phyloP scores from a whole-genome alignment of 306 rosid species.

The Quercus wislizeni region DNA sequence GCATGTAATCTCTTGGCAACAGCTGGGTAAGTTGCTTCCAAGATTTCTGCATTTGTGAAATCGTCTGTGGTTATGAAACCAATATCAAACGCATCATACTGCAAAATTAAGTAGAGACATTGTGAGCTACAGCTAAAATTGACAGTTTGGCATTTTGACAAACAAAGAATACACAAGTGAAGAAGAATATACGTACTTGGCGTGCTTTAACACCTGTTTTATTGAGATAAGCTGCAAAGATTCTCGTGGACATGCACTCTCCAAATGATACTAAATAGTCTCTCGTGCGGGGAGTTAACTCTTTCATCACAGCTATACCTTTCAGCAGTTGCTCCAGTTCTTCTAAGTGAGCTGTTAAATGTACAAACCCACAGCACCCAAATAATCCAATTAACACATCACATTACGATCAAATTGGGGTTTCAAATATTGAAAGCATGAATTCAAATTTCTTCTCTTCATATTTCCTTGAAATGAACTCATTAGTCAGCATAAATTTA shows the following conservation, averaged over 20 bases:
- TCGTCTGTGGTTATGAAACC: conserved; percentile 94
- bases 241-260: conserved; percentile 97
- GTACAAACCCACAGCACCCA: not conserved
- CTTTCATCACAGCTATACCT: conserved; percentile 97
- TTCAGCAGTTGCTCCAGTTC: conserved; percentile 89
- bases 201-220: conserved; percentile 65
- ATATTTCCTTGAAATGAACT: no score
- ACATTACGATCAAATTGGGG: not conserved
- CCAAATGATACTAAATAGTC: conserved; percentile 96
- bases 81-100: conserved; percentile 96
- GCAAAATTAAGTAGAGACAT: conserved; percentile 12
- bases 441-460: no score
- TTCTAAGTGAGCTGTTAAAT: conserved; percentile 64
- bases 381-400: not conserved
- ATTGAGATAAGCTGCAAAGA: conserved; percentile 78
- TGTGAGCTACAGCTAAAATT: not conserved
- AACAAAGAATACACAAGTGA: conserved; percentile 9
- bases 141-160: no score
- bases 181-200: conserved; percentile 53
- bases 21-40: conserved; percentile 97
- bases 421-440: no score
- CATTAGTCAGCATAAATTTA: no score
- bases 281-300: conserved; percentile 76
- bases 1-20: conserved; percentile 73
- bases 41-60: conserved; percentile 96